phyloP scores from a whole-genome alignment of 202 grass and related monocot genomes.

The Musa balbisiana region DNA sequence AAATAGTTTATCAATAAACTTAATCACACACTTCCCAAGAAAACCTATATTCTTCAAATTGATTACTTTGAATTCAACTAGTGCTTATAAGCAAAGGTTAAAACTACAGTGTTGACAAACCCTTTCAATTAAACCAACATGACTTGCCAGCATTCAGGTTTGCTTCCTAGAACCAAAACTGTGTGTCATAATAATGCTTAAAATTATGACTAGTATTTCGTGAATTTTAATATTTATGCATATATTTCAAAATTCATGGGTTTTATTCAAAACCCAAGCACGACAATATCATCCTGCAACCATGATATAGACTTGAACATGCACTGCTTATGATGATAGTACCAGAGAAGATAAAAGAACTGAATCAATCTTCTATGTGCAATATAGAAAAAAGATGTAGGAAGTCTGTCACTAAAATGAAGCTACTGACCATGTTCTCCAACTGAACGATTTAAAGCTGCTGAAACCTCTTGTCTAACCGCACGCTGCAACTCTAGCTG shows the following conservation, averaged over 20 bases:
- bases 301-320: background rate
- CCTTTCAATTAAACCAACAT: background rate
- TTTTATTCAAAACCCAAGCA: background rate
- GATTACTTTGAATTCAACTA: no score
- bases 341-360: background rate
- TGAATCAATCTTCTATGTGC: background rate
- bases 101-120: no score
- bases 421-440: conserved; percentile 28
- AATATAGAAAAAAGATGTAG: no score
- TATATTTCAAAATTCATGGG: background rate
- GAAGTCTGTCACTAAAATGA: background rate
- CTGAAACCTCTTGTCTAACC: conserved; percentile 73
- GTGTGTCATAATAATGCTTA: background rate
- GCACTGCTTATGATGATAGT: background rate
- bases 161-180: background rate
- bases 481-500: conserved; percentile 78
- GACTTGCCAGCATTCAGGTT: background rate
- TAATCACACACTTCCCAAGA: no score
- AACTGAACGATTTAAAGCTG: conserved; percentile 54
- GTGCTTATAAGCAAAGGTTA: no score
- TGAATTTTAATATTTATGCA: background rate
- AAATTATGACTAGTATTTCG: background rate
- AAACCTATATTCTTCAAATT: no score
- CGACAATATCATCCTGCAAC: background rate
- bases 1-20: no score